Evolutionary conservation across 345 rosid species (phyloP).

Genomic region (Fremontodendron californicum): DNA sequence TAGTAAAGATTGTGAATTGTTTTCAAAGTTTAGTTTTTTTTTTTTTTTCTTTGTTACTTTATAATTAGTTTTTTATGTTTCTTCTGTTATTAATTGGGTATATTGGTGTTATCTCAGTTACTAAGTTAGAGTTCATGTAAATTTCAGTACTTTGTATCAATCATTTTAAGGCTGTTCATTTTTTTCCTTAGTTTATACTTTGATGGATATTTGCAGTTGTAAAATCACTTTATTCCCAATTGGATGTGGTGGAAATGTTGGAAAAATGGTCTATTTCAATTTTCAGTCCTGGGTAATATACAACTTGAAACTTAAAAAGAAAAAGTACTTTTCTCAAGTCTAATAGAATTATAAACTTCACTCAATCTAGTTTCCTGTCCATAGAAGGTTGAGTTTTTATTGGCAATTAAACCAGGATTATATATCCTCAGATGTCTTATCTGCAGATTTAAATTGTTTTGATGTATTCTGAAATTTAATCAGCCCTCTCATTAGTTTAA

Average conservation of each 20-base stretch:
- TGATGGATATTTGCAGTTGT: neutral
- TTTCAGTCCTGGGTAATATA: neutral
- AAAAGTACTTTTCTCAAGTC: neutral
- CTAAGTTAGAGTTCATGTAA: constrained; percentile 3
- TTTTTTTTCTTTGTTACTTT: neutral
- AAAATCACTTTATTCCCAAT: neutral
- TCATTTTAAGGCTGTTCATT: neutral
- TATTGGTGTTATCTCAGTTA: neutral
- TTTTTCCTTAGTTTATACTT: neutral
- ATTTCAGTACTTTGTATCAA: constrained; percentile 4
- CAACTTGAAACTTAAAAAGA: neutral
- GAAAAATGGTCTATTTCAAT: neutral
- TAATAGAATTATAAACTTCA: neutral
- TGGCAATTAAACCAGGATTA: neutral
- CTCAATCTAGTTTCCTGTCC: neutral
- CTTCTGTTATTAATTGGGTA: neutral
- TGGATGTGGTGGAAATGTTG: neutral
- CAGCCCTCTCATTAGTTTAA: neutral
- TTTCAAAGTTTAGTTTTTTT: neutral
- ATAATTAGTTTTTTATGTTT: neutral
- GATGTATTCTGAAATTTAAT: constrained; percentile 2
- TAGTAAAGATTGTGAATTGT: neutral
- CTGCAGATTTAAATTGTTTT: neutral
- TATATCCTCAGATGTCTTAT: neutral
- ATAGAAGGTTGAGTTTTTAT: neutral